Base-by-base conservation (phyloP, 257 asterid genomes). In the Euphrasia confusa region DNA sequence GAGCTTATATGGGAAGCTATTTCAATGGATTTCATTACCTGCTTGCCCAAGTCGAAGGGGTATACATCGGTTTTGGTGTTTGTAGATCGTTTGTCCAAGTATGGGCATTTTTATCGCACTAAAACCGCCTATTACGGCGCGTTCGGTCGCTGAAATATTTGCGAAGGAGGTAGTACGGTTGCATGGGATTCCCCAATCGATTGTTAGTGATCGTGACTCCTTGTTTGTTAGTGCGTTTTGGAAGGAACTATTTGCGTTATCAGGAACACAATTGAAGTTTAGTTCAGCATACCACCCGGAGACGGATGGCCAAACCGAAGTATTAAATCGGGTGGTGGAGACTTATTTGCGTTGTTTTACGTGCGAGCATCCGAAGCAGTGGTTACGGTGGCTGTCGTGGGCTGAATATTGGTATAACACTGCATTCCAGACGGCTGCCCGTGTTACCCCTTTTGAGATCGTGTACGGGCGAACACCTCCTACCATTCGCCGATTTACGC, bases 401-500 rank as follows among this genome's bases (percentile, higher is more conserved):
- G 58, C 58, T 0, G 58, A 21, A 54, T 54, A 54, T 24, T 54
- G 33, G 14, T 54, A 17, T 11, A 54, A 54, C 21, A 17, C 35
- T 5, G 1, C 33, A 4, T 54, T 54, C 24, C 58, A 54, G 2
- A 10, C 57, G 18, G 67, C 35, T 4, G 65, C 58, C 0, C 7
- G 15, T n/a, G 5, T 7, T 7, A 58, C 71, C 0, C 65, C 60
- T 6, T 67, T 67, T 18, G 18, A 59, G 65, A 24, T 58, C 0
- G 65, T 67, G 7, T 58, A 58, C 5, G 65, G 65, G 0, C 47
- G 71, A 2, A 21, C 55, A 2, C 57, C 71, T n/a, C 64, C 71
- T 1, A 11, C 42, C 8, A 10, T 54, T 5, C 40, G 42, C 2
- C 62, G 2, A n/a, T n/a, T n/a, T n/a, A n/a, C n/a, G n/a, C n/a